Evolutionary conservation across 129 eudicot genomes (phyloP), one percentile per base, ranked within the genome.

Genomic region (Tagetes patula): DNA sequence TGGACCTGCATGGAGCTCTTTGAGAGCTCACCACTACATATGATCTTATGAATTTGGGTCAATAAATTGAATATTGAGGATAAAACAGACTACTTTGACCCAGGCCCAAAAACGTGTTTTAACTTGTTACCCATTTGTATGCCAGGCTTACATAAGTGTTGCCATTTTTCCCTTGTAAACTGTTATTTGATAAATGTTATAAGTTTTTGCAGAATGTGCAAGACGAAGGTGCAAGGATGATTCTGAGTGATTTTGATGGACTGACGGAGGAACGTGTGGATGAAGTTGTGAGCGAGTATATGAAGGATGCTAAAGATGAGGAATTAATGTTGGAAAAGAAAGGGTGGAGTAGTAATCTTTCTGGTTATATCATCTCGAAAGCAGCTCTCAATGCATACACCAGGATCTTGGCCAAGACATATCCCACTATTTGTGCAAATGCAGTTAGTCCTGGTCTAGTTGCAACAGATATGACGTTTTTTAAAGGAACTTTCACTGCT

Each of bases 371-470:
- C 0, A 68, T 84, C 39, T 84, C 88, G 3, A 84, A 84, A 60
- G 88, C 85, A 0, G 81, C 85, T 56, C 67, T 76, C 12, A 80
- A 73, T 36, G 81, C 85, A 14, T 84, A 80, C 79, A 67, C 88
- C 6, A 80, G 85, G 77, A 38, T 84, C 6, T 11, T 84, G 61
- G 88, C 88, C 1, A 77, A 41, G 63, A 62, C 63, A 34, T 73
- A 34, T 67, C 85, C 85, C 0, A 14, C 58, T 2, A 30, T 84
- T 47, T 41, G 58, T 11, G 70, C 80, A 71, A 84, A 84, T 60
- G 79, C 80, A 12, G 80, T 85, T 64, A 42, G 69, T 67, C 90
- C 92, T 45, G 92, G 92, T 4, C 70, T 42, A 82, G 89, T 87
- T 3, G 82, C 77, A 6, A 87, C 89, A 0, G 87, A 82, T 34